Conservation (phyloP, 2,329 filamentous ascomycete genomes). For the Diaporthe destruens region DNA sequence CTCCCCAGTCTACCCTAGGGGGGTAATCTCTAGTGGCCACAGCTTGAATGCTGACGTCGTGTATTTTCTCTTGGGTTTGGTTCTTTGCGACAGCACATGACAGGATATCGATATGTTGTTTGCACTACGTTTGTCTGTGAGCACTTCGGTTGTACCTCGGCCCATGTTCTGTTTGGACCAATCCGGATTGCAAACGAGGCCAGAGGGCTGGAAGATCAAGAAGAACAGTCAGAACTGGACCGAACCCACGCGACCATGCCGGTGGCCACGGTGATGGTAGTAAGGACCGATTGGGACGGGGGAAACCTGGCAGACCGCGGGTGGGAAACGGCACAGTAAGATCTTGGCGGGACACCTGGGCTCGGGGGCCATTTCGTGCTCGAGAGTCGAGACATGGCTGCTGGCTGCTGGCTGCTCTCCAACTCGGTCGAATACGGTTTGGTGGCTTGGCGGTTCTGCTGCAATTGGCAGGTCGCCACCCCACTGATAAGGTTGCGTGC, state of each 20-base stretch:
- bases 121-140: not conserved
- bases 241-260: constrained; percentile 7
- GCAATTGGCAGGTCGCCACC: constrained; percentile 34
- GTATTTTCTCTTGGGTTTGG: not conserved
- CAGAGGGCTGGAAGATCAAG: not conserved
- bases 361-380: not conserved
- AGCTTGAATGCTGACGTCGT: constrained; percentile 1
- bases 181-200: not conserved
- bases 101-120: not conserved
- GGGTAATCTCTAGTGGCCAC: not conserved
- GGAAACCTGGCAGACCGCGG: not conserved
- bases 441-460: constrained; percentile 29
- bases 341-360: constrained; percentile 10
- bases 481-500: constrained; percentile 36
- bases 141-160: constrained; percentile 19
- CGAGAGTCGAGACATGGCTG: not conserved
- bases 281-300: not conserved
- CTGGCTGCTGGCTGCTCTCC: not conserved
- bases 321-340: constrained; percentile 23
- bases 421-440: constrained; percentile 1
- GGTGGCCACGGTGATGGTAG: constrained; percentile 7
- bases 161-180: not conserved
- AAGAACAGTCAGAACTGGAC: not conserved
- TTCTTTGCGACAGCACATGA: not conserved
- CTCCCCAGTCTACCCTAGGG: no score